Base-by-base conservation (phyloP, 164 flowering plant genomes). In the Platanus orientalis region DNA sequence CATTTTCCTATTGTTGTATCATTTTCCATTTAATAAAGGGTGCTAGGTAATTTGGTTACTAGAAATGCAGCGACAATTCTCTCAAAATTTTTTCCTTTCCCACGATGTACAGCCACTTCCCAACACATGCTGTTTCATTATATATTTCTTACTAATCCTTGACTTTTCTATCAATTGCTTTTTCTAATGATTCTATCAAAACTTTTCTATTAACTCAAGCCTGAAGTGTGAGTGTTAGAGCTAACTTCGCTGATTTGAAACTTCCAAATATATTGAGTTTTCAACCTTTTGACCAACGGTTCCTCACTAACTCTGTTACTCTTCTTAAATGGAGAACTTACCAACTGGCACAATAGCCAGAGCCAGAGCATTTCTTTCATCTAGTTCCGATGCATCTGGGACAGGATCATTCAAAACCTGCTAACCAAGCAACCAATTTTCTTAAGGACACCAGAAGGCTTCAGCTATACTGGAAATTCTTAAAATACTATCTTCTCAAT, bases 341-440 rank as follows among this genome's bases (percentile, higher is more conserved):
- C 97, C 87, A 70, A 78, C 84, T 42, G 99, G 87, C 65, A 94
- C 90, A 76, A 94, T 91, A 21, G 99, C 97, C 63, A 94, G 80
- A 66, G 99, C 96, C 73, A 89, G 47, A 29, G 96, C 81, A 79
- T 92, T 94, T 78, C 84, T 88, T 71, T 88, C 91, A 57, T 94
- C 96, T 21, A 94, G 77, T 21, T 83, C 90, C 26, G 89, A 67
- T 25, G 85, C 93, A 69, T 75, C 85, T 49, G 96, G 89, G 52
- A 16, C 59, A 21, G 94, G 83, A 79, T 86, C 94, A 69, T 86
- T 65, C 69, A 89, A 63, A 62, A 79, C 83, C 99, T 94, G 68
- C 24, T 36, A 76, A 49, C 51, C 69, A 72, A 65, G 48, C 60
- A 60, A 70, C n/a, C n/a, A 54, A 65, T 19, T 45, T 36, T 51